phyloP scores from a whole-genome alignment of 163 green algal species.

The Trebouxiophyceae sp. region DNA sequence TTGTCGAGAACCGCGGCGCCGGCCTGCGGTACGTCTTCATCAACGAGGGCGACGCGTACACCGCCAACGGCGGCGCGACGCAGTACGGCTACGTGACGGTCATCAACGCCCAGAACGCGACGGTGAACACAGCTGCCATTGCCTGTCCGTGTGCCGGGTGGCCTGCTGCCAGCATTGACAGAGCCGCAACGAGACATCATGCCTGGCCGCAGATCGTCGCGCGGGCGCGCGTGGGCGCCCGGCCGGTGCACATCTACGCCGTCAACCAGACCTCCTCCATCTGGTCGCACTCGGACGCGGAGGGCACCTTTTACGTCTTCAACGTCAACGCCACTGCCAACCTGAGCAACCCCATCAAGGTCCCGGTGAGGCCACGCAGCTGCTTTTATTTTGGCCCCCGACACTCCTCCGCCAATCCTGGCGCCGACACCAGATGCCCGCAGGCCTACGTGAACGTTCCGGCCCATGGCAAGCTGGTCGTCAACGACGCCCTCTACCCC shows the following conservation, averaged over 20 bases:
- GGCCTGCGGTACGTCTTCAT: constrained; percentile 3
- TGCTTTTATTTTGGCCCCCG: no score
- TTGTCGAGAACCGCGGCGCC: background rate
- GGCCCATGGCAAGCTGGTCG: constrained; percentile 22
- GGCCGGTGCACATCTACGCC: constrained; percentile 9
- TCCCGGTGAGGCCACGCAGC: background rate
- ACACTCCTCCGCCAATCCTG: no score
- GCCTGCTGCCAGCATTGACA: background rate
- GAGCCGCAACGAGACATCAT: no score
- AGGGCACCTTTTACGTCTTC: constrained; percentile 10
- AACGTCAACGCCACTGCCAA: background rate
- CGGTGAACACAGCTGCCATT: background rate
- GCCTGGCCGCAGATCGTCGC: constrained; percentile 8
- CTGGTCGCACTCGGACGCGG: constrained; percentile 14
- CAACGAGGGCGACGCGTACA: constrained; percentile 17
- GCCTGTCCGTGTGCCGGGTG: background rate
- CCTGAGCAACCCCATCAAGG: background rate
- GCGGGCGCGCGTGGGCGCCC: background rate
- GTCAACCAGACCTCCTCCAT: background rate
- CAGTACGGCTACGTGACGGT: constrained; percentile 8
- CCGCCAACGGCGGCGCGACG: background rate
- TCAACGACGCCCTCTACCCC: constrained; percentile 30
- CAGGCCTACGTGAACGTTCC: background rate
- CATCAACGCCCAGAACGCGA: constrained; percentile 1
- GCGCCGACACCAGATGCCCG: background rate